Evolutionary conservation across 345 rosid genomes (phyloP), one percentile per base, ranked within the genome.

Genomic region (Brassica rapa): DNA sequence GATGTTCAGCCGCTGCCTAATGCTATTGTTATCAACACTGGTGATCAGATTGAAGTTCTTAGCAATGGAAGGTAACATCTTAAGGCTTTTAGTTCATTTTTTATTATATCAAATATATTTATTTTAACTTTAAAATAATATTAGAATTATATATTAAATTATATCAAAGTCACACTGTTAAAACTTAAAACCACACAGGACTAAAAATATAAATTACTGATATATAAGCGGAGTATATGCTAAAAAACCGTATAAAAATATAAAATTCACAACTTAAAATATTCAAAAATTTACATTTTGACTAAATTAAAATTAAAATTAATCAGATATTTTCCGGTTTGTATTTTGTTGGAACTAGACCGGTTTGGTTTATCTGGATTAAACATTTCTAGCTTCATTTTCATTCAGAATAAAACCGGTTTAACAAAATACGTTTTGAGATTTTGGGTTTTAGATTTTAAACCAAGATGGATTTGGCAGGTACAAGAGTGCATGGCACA

Each of bases 401-500:
- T 8, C 57, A 2, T 53, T 16, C 0, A 14, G 7, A 49, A n/a
- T 1, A 14, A 49, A 49, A n/a, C 2, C 2, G 19, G 19, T 49
- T 49, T 49, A 49, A 1, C 15, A 49, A 49, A 53, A 53, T 6
- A 11, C 29, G 1, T 59, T 59, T 23, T 24, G 30, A 24, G 63
- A 24, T 23, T 25, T 49, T 59, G 32, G 63, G 63, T 59, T 59
- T 29, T 6, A 5, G 21, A 30, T 2, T 14, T 62, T 62, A 63
- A 29, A 29, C 8, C 12, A n/a, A 59, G 43, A 56, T 57, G 67
- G 72, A 14, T 2, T 64, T 63, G 73, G 77, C 27, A 81, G 82
- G 76, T 92, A 94, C 78, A 94, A 92, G 93, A 92, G 98, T 4
- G 85, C 85, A 5, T 94, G 90, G 98, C 98, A 94, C 83, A 79